These are phyloP conservation scores for Phytophthora sojae DNA, from an alignment of 352 stramenopile species.

Conservation along the genomic window DNA sequence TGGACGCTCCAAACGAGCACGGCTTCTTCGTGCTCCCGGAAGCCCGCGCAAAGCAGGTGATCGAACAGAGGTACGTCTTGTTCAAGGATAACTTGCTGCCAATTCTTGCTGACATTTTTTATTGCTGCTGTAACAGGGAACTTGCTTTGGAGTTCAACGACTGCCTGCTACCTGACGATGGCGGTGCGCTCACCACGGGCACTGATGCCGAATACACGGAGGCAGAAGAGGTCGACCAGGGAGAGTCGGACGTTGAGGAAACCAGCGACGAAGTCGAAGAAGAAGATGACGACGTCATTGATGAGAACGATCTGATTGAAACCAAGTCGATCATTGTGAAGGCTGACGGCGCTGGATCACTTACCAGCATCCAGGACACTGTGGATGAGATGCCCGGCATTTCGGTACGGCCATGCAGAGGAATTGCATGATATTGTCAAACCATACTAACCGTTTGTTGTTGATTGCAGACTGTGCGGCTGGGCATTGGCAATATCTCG, in stretches of 20 bases:
- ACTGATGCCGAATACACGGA: slow-evolving; percentile 31
- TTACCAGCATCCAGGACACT: slow-evolving; percentile 86
- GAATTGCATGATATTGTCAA: background rate
- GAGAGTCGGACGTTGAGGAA: slow-evolving; percentile 15
- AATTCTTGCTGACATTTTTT: slow-evolving; percentile 1
- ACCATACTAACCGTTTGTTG: slow-evolving; percentile 7
- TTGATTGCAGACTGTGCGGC: slow-evolving; percentile 62
- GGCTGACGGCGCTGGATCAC: slow-evolving; percentile 76
- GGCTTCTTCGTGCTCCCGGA: slow-evolving; percentile 80
- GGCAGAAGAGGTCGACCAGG: slow-evolving; percentile 2
- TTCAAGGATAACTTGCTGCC: background rate
- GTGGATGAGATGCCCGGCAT: slow-evolving; percentile 77
- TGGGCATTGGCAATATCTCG: slow-evolving; percentile 85
- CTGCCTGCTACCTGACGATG: slow-evolving; percentile 49
- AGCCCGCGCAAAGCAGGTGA: slow-evolving; percentile 66
- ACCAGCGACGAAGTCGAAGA: slow-evolving; percentile 6
- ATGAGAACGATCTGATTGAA: slow-evolving; percentile 53
- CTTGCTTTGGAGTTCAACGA: slow-evolving; percentile 78
- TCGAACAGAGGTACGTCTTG: slow-evolving; percentile 68
- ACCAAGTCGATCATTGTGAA: slow-evolving; percentile 84
- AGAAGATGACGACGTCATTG: slow-evolving; percentile 36
- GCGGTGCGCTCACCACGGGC: background rate
- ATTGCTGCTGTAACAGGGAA: slow-evolving; percentile 48
- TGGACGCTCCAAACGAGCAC: slow-evolving; percentile 85
- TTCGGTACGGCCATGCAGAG: slow-evolving; percentile 38